Evolutionary conservation across 2,329 filamentous ascomycete genomes (phyloP).

Genomic region (Neocatenulostroma microsporum): DNA sequence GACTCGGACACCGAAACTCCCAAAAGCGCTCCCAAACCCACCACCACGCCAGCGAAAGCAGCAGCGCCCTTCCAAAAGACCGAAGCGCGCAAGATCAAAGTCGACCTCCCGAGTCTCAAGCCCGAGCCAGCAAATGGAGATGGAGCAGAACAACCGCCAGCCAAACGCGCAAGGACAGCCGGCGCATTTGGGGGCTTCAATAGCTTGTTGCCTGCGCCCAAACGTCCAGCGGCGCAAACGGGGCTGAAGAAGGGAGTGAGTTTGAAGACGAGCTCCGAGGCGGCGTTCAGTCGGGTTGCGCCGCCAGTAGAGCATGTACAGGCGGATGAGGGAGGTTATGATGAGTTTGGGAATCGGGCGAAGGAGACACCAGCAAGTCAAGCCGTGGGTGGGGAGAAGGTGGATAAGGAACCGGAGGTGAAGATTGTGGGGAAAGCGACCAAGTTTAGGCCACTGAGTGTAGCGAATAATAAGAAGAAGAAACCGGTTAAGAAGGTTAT

Average conservation of each 20-base stretch:
- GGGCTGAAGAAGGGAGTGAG: slow-evolving; percentile 53
- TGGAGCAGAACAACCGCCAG: slow-evolving; percentile 49
- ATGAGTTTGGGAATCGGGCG: slow-evolving; percentile 8
- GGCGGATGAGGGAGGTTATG: slow-evolving; percentile 4
- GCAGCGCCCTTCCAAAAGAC: slow-evolving; percentile 31
- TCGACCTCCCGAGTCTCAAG: slow-evolving; percentile 60
- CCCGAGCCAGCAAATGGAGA: slow-evolving; percentile 32
- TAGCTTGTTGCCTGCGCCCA: slow-evolving; percentile 77
- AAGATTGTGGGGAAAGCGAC: slow-evolving; percentile 70
- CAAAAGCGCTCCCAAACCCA: slow-evolving; percentile 22
- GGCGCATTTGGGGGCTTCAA: slow-evolving; percentile 74
- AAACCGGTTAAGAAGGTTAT: slow-evolving; percentile 45
- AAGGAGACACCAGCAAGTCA: no score
- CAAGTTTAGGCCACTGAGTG: slow-evolving; percentile 84
- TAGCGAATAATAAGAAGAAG: slow-evolving; percentile 65
- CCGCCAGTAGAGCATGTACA: slow-evolving; percentile 41
- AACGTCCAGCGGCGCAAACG: slow-evolving; percentile 39
- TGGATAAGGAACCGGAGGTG: slow-evolving; percentile 43
- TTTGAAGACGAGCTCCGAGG: slow-evolving; percentile 74
- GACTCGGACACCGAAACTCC: slow-evolving; percentile 48
- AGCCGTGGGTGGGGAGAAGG: not conserved
- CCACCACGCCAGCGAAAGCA: slow-evolving; percentile 26
- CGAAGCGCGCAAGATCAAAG: slow-evolving; percentile 67
- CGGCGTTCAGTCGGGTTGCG: slow-evolving; percentile 65
- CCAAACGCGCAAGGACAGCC: slow-evolving; percentile 61